Evolutionary conservation across 2,329 filamentous ascomycete genomes (phyloP), one percentile per base, ranked within the genome.

Genomic region (Claviceps sp.): DNA sequence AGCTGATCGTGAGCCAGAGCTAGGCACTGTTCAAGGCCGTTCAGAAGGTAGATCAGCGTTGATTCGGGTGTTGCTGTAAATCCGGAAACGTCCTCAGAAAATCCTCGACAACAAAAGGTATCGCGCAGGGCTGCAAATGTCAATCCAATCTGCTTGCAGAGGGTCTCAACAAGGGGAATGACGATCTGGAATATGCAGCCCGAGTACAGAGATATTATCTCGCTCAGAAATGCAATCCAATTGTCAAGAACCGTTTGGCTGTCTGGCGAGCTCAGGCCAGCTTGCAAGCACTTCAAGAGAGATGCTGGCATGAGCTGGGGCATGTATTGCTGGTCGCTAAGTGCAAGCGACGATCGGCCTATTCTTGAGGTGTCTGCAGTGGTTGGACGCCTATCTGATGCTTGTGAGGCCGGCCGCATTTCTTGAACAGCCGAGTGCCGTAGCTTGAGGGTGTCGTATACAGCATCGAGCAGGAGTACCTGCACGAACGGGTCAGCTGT

Each of bases 11-110:
- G 93, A 4, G 85, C 89, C 59, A 83, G 81, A 18, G 90, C 90
- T 53, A 98, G 73, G 24, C 95, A 84, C 60, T 94, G 89, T 66
- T 98, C 93, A 1, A 98, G 75, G 0, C 89, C 93, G 57, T 94
- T 91, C n/a, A 98, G 74, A 1, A 98, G 73, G n/a, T 85, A 84
- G 47, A 94, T 88, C 1, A 91, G 69, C 0, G 85, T 87, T 0
- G 85, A 78, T 67, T 88, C 89, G 5, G 78, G 87, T 48, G 57
- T 65, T 34, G 52, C 54, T 63, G 51, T 34, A 34, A 34, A 34
- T 34, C 34, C 53, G 18, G 43, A 38, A 18, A 41, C 16, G 9
- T 7, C n/a, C 4, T 44, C 18, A 11, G 16, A 5, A 36, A 37
- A 47, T 37, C 16, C 48, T 16, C 53, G 64, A 2, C 63, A 63